Evolutionary conservation across 257 asterid genomes (phyloP), one percentile per base, ranked within the genome.

Genomic region (Petunia secreta): DNA sequence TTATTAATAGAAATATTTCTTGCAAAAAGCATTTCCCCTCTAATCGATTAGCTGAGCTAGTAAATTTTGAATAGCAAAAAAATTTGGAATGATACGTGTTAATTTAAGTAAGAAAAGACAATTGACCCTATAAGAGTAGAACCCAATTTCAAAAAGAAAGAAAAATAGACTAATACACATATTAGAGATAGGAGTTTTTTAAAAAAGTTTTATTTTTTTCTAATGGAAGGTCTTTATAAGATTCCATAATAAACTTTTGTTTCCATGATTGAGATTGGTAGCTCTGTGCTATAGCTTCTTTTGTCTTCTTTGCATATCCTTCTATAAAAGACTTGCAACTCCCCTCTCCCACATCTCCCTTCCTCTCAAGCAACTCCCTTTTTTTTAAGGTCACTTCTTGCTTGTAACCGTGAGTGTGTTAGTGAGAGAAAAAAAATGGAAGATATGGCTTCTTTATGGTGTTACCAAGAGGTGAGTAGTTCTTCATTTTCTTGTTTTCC

Each of bases 361-460:
- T 81, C 80, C 69, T 83, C 44, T 39, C 13, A 44, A 62, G 53
- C 66, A 55, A 43, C 85, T 75, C 36, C 68, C 75, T 8, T 65
- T 44, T 46, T 8, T 66, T 62, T 25, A 14, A 62, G 44, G 63
- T 41, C 68, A 41, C 79, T 36, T 1, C 40, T 25, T 62, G 4
- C 46, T 44, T 8, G 9, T 38, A 13, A 60, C 13, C 76, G 77
- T 59, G 52, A 73, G 67, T 57, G 36, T 68, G 63, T 60, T 60
- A 63, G 54, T 54, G 7, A 50, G 34, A 57, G 16, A 50, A 10
- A 15, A 8, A 78, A 16, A 85, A 91, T 91, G 93, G 91, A 84
- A n/a, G 97, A 91, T 44, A 85, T 92, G 84, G 79, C 89, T 83
- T 83, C 92, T 77, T 71, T 87, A 5, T 94, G 94, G 94, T 85